Evolutionary conservation across 2,329 filamentous ascomycete species (phyloP).

Genomic region (Elsinoe australis): DNA sequence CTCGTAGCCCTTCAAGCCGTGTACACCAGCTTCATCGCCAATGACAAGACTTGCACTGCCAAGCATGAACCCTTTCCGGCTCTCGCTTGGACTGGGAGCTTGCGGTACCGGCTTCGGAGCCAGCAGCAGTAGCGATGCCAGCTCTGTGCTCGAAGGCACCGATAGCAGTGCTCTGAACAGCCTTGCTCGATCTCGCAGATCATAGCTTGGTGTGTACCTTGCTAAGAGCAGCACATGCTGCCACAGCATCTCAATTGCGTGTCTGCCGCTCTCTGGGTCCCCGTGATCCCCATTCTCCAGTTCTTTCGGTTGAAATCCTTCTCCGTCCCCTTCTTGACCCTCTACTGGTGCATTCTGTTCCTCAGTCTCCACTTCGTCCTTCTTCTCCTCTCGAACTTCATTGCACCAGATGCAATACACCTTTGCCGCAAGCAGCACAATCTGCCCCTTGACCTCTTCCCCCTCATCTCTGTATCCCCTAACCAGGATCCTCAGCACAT

Average conservation of each 20-base stretch:
- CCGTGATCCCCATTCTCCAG: not conserved
- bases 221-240: conserved; percentile 76
- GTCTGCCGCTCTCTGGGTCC: conserved; percentile 25
- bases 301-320: conserved; percentile 23
- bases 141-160: conserved; percentile 65
- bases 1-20: conserved; percentile 72
- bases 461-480: conserved; percentile 79
- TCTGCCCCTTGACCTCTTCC: conserved; percentile 81
- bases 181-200: conserved; percentile 82
- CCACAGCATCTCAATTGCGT: conserved; percentile 73
- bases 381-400: conserved; percentile 40
- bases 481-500: conserved; percentile 79
- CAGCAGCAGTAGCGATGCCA: conserved; percentile 82
- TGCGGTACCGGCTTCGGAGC: conserved; percentile 93
- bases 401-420: conserved; percentile 88
- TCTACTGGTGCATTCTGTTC: conserved; percentile 23
- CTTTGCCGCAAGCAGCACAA: conserved; percentile 88
- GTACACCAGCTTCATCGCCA: conserved; percentile 63
- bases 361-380: conserved; percentile 25
- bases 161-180: conserved; percentile 79
- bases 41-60: conserved; percentile 82
- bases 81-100: conserved; percentile 80
- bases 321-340: conserved; percentile 23
- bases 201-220: conserved; percentile 89
- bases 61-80: conserved; percentile 65